These are phyloP conservation scores for Fusarium neocosmosporiellum DNA, from an alignment of 2,329 filamentous ascomycete species.

Conservation along the genomic window DNA sequence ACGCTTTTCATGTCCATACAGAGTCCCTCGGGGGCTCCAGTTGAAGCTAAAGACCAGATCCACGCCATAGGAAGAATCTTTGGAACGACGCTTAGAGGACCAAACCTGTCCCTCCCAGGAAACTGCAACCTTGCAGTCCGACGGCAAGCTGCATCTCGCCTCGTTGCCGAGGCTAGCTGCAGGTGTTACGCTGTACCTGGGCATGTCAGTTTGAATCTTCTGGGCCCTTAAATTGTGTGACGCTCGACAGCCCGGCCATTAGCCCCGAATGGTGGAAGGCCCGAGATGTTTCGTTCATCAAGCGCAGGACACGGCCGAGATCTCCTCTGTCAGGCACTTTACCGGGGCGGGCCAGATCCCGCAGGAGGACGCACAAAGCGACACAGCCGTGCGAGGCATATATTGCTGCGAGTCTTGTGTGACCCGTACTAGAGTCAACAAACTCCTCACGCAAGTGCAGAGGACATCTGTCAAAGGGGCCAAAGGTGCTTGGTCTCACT, in stretches of 20 bases:
- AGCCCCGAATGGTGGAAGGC: slow-evolving; percentile 20
- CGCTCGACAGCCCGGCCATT: slow-evolving; percentile 16
- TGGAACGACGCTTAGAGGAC: background rate
- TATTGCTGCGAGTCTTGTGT: background rate
- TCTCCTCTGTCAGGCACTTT: slow-evolving; percentile 9
- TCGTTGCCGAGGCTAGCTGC: slow-evolving; percentile 35
- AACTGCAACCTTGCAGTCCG: slow-evolving; percentile 1
- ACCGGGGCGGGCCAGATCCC: slow-evolving; percentile 19
- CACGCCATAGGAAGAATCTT: background rate
- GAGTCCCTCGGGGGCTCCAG: background rate
- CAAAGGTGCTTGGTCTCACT: background rate
- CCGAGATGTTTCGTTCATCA: slow-evolving; percentile 12
- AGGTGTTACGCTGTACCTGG: slow-evolving; percentile 18
- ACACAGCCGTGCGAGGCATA: slow-evolving; percentile 3
- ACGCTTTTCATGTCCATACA: background rate
- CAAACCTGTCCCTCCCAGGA: background rate
- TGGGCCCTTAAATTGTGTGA: slow-evolving; percentile 9
- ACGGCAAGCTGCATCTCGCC: slow-evolving; percentile 34
- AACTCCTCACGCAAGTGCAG: background rate
- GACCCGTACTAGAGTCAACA: background rate
- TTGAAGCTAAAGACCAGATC: background rate
- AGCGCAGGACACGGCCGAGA: slow-evolving; percentile 14
- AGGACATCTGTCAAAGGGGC: background rate
- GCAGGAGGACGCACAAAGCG: slow-evolving; percentile 15
- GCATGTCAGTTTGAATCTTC: slow-evolving; percentile 7